Conservation (phyloP, 225 moss, liverwort and hornwort genomes). For the Marchantia paleacea region DNA sequence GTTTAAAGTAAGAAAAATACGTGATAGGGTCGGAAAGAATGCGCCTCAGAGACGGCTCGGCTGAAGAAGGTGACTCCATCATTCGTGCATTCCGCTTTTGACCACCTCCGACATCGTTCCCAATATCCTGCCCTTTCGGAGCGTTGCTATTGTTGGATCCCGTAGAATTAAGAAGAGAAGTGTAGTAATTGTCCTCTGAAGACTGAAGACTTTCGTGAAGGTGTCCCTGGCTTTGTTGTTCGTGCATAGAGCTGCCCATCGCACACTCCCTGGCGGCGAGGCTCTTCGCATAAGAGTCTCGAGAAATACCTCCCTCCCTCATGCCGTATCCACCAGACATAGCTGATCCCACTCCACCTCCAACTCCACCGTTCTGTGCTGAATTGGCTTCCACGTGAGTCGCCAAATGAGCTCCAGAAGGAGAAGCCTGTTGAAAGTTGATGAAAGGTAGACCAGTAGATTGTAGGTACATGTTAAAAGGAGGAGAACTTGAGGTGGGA, state of each 20-base stretch:
- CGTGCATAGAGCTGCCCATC: constrained; percentile 55
- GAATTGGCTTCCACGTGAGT: constrained; percentile 44
- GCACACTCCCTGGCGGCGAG: constrained; percentile 53
- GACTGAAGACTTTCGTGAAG: constrained; percentile 64
- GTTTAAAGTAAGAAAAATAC: constrained; percentile 37
- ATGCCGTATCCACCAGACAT: constrained; percentile 49
- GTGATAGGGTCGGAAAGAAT: constrained; percentile 92
- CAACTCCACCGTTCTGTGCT: constrained; percentile 67
- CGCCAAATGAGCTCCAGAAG: constrained; percentile 51
- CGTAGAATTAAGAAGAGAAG: constrained; percentile 74
- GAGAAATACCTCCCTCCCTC: constrained; percentile 59
- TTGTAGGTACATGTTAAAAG: constrained; percentile 68
- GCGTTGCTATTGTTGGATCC: constrained; percentile 57
- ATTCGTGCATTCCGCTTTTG: constrained; percentile 46
- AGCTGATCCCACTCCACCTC: constrained; percentile 44
- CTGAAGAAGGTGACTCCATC: constrained; percentile 57
- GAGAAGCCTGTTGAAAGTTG: constrained; percentile 58
- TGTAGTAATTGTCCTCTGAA: constrained; percentile 79
- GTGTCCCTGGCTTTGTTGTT: constrained; percentile 51
- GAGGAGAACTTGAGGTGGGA: constrained; percentile 43
- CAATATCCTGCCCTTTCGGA: constrained; percentile 59
- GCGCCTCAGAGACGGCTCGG: constrained; percentile 69
- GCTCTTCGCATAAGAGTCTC: constrained; percentile 59
- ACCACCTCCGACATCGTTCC: constrained; percentile 41
- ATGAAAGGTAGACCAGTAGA: constrained; percentile 56